phyloP scores from a whole-genome alignment of 345 rosid species.

The Gossypium stocksii region DNA sequence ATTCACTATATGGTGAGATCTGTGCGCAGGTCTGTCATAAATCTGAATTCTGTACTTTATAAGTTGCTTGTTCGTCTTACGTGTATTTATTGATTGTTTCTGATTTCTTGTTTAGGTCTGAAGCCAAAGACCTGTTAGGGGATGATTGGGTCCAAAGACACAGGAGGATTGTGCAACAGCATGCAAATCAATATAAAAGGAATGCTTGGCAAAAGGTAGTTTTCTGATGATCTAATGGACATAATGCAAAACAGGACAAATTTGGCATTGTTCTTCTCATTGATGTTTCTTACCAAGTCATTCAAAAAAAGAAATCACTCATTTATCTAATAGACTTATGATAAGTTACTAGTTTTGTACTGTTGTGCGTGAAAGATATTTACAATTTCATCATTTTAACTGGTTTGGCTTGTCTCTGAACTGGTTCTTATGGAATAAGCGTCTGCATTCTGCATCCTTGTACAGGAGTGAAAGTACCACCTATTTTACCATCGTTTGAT shows the following conservation, averaged over 20 bases:
- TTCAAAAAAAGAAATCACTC: neutral
- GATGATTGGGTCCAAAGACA: constrained; percentile 99
- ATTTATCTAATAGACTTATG: neutral
- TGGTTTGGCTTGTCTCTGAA: neutral
- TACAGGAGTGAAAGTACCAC: neutral
- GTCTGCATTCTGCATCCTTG: neutral
- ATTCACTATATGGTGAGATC: constrained; percentile 99
- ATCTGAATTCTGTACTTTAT: constrained; percentile 3
- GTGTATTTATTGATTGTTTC: constrained; percentile 3
- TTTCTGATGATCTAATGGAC: neutral
- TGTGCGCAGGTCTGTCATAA: constrained; percentile 73
- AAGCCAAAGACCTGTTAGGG: constrained; percentile 96
- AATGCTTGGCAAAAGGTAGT: constrained; percentile 86
- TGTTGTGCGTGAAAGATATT: neutral
- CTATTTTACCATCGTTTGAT: neutral
- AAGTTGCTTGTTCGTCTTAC: neutral
- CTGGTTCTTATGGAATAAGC: neutral
- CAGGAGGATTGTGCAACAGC: constrained; percentile 95
- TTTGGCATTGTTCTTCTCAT: neutral
- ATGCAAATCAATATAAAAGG: constrained; percentile 96
- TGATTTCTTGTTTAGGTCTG: constrained; percentile 55
- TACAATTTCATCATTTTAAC: neutral
- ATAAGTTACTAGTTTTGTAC: neutral
- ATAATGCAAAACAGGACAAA: neutral
- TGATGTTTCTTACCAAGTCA: neutral